Conservation (phyloP, 306 rosid genomes). For the Trifolium fragiferum region DNA sequence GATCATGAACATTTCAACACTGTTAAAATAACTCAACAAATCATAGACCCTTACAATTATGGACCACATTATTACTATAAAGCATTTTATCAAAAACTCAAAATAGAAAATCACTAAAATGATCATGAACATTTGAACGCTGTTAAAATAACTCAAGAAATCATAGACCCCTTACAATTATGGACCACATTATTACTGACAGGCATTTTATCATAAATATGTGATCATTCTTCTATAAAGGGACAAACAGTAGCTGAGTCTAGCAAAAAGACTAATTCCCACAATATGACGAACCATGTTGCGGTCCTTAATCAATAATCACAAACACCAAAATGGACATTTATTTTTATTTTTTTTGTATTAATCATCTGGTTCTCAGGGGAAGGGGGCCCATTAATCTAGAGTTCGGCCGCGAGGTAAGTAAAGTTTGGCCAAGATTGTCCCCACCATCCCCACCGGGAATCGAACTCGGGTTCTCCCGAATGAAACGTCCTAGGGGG, state of each 20-base stretch:
- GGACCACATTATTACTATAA: constrained; percentile 29
- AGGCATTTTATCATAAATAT: not conserved
- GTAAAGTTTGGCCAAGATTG: no score
- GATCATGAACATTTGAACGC: constrained; percentile 1
- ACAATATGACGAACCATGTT: not conserved
- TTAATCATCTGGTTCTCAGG: no score
- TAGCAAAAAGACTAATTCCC: not conserved
- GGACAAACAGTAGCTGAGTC: not conserved
- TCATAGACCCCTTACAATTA: not conserved
- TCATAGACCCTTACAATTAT: not conserved
- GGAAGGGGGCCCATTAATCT: no score
- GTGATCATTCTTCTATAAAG: not conserved
- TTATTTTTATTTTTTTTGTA: no score
- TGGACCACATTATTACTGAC: constrained; percentile 24
- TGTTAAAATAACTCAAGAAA: constrained; percentile 9
- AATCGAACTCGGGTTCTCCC: no score
- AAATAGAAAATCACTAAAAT: constrained; percentile 4
- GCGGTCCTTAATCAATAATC: not conserved
- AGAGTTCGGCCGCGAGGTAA: no score
- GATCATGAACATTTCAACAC: constrained; percentile 3
- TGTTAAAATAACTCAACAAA: constrained; percentile 9
- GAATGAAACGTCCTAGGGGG: no score
- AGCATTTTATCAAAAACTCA: not conserved
- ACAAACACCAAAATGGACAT: not conserved
- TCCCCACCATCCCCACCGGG: no score